Evolutionary conservation across 2,329 filamentous ascomycete genomes (phyloP), one percentile per base, ranked within the genome.

Genomic region (Aspergillus proliferans): DNA sequence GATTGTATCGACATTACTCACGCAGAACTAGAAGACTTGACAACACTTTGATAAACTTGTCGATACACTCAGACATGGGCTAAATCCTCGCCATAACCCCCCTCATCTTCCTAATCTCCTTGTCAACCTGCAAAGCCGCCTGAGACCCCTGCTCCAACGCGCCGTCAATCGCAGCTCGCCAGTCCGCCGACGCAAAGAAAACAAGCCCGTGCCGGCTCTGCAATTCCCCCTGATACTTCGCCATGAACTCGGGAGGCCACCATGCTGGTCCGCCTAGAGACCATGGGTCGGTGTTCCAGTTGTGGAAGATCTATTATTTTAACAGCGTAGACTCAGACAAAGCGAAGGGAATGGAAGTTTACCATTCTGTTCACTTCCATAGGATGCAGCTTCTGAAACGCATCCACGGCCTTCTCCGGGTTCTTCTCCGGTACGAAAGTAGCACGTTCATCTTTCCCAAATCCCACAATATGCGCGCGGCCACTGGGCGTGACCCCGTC

Each of bases 221-320:
- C 10, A 51, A 19, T 22, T 42, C 49, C 14, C 38, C 42, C 6
- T 24, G 36, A 15, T 42, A 51, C 5, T 28, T 46, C 8, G 42
- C 28, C 4, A 75, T 43, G 4, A 76, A 52, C 3, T 65, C 61
- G 0, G 73, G 72, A 0, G 59, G 52, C 0, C 67, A 62, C 43
- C 71, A 75, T 54, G 72, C 71, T 69, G 63, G 73, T 4, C 71
- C 73, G 2, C 74, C 73, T 48, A 75, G 72, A 0, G 74, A 68
- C 46, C 71, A 77, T 24, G 73, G 67, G 41, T 78, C 75, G 42
- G 70, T 71, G 7, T 61, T 67, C 75, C 75, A 78, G 48, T 77
- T 76, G 43, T 78, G 74, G 38, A 76, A 77, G 0, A 76, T 70
- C 39, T 40, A 22, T 6, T 9, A 7, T 21, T 40, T 10, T 10